These are phyloP conservation scores for Didymella glomerata DNA, from an alignment of 2,329 filamentous ascomycete species.

Conservation along the genomic window DNA sequence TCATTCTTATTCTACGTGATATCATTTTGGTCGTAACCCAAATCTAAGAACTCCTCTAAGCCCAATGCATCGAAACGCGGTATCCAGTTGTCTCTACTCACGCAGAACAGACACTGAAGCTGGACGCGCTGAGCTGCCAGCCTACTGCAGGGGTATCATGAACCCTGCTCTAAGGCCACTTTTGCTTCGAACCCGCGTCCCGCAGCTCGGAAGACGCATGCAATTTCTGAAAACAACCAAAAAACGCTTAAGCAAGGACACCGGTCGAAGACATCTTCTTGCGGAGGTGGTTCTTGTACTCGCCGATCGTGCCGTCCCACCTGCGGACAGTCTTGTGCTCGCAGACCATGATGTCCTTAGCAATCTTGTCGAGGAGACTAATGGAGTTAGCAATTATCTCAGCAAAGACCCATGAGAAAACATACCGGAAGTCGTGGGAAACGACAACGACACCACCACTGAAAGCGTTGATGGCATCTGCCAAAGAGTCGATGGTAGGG, in stretches of 20 bases:
- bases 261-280: slow-evolving; percentile 97
- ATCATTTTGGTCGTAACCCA: slow-evolving; percentile 47
- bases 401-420: slow-evolving; percentile 3
- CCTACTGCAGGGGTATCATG: slow-evolving; percentile 44
- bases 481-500: slow-evolving; percentile 95
- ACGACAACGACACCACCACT: slow-evolving; percentile 97
- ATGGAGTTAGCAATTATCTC: slow-evolving; percentile 46
- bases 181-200: slow-evolving; percentile 37
- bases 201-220: slow-evolving; percentile 40
- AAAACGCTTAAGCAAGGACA: slow-evolving; percentile 71
- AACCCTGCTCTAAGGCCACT: slow-evolving; percentile 44
- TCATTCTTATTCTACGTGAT: slow-evolving; percentile 36
- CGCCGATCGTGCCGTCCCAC: slow-evolving; percentile 89
- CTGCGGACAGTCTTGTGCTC: slow-evolving; percentile 93
- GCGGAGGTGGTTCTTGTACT: slow-evolving; percentile 98
- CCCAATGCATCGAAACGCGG: slow-evolving; percentile 49
- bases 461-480: slow-evolving; percentile 96
- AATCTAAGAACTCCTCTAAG: slow-evolving; percentile 52
- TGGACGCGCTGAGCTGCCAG: slow-evolving; percentile 46
- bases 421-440: slow-evolving; percentile 97
- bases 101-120: slow-evolving; percentile 45
- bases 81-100: slow-evolving; percentile 47
- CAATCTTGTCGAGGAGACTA: slow-evolving; percentile 98
- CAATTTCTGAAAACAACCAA: slow-evolving; percentile 33
- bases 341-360: slow-evolving; percentile 99